phyloP scores from a whole-genome alignment of 2,329 filamentous ascomycete species.

The Clonostachys solani region DNA sequence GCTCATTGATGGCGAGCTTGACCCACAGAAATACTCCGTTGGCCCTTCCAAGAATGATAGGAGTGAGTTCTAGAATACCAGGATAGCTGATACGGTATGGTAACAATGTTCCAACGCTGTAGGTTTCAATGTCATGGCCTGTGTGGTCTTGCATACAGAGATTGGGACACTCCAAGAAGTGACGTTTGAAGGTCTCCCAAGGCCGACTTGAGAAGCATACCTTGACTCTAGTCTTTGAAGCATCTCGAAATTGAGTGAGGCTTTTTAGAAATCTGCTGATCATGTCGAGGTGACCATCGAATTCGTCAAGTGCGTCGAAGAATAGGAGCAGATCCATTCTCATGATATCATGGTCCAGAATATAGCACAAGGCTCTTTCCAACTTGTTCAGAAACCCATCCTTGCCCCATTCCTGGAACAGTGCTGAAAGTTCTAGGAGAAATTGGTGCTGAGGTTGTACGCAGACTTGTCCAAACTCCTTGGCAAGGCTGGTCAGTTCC shows the following conservation, averaged over 20 bases:
- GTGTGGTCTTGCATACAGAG: background rate
- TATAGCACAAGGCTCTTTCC: background rate
- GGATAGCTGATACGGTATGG: too few relatives aligned
- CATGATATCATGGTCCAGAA: background rate
- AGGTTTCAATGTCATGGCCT: background rate
- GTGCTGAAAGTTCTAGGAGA: too few relatives aligned
- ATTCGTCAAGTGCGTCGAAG: constrained; percentile 1
- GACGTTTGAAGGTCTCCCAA: background rate
- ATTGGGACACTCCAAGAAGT: too few relatives aligned
- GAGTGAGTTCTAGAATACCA: background rate
- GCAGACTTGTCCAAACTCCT: too few relatives aligned
- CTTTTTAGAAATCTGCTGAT: background rate
- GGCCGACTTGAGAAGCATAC: constrained; percentile 1
- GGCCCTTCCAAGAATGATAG: background rate
- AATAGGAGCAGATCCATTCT: background rate
- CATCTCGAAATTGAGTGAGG: background rate
- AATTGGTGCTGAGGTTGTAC: too few relatives aligned
- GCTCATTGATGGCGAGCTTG: background rate
- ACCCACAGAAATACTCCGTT: background rate
- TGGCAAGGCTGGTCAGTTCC: too few relatives aligned
- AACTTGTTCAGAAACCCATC: too few relatives aligned
- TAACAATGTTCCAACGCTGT: background rate
- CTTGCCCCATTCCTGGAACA: too few relatives aligned
- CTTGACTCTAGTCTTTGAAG: background rate
- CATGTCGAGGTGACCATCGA: background rate